These are phyloP conservation scores for Peniophora sp. DNA, from an alignment of 1,284 basidiomycete species.

Conservation along the genomic window DNA sequence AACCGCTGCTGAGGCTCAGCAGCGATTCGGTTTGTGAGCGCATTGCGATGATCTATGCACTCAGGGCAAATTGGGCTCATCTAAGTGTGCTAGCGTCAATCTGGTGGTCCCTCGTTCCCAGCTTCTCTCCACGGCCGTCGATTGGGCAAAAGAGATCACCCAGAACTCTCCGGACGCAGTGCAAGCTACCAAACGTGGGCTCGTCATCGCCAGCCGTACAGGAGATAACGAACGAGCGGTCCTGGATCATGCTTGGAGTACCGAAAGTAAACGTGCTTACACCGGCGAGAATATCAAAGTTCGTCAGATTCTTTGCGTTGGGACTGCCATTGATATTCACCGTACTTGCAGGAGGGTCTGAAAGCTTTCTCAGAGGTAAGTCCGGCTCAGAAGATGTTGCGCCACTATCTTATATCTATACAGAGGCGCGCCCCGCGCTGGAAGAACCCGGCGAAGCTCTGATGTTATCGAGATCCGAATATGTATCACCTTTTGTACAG, in stretches of 20 bases:
- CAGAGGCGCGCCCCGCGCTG: slow-evolving; percentile 55
- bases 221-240: slow-evolving; percentile 50
- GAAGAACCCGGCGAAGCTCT: slow-evolving; percentile 55
- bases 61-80: neutral
- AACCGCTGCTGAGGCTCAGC: slow-evolving; percentile 59
- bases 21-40: slow-evolving; percentile 68
- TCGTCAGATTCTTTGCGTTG: slow-evolving; percentile 7
- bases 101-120: slow-evolving; percentile 49
- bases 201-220: slow-evolving; percentile 45
- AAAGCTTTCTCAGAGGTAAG: slow-evolving; percentile 32
- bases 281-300: slow-evolving; percentile 70
- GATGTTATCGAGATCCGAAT: neutral
- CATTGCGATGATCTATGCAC: slow-evolving; percentile 4
- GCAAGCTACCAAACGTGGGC: slow-evolving; percentile 65
- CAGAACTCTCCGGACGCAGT: slow-evolving; percentile 77
- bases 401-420: neutral
- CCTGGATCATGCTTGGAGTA: slow-evolving; percentile 36
- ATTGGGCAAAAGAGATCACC: slow-evolving; percentile 53
- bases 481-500: too few species aligned
- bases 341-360: slow-evolving; percentile 29
- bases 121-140: slow-evolving; percentile 57
- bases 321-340: slow-evolving; percentile 3
- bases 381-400: neutral
- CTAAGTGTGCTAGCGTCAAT: slow-evolving; percentile 46
- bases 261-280: slow-evolving; percentile 51